phyloP scores from a whole-genome alignment of 2,329 filamentous ascomycete genomes.

The Neocatenulostroma microsporum region DNA sequence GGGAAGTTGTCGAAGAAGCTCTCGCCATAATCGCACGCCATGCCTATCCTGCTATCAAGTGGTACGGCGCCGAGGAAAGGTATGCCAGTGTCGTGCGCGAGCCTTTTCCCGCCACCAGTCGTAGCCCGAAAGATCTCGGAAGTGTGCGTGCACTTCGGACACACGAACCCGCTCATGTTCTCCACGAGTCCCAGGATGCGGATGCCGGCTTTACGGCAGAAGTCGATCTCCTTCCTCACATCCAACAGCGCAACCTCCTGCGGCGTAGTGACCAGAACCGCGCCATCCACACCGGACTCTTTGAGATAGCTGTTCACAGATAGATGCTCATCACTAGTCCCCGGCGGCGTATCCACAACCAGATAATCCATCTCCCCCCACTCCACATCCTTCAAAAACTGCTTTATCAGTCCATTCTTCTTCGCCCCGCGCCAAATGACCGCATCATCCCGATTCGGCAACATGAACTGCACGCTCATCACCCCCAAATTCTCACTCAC shows the following conservation, averaged over 20 bases:
- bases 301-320: constrained; percentile 88
- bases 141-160: constrained; percentile 75
- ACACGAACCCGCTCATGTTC: constrained; percentile 98
- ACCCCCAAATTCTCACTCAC: constrained; percentile 87
- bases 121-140: constrained; percentile 83
- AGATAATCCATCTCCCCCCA: constrained; percentile 95
- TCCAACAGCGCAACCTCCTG: constrained; percentile 90
- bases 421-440: constrained; percentile 97
- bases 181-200: constrained; percentile 82
- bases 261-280: constrained; percentile 86
- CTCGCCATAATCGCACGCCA: constrained; percentile 96
- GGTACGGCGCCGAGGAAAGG: constrained; percentile 86
- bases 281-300: constrained; percentile 86
- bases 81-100: constrained; percentile 80
- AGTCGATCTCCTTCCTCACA: constrained; percentile 95
- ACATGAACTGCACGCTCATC: constrained; percentile 98
- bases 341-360: constrained; percentile 89
- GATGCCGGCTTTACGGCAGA: constrained; percentile 91
- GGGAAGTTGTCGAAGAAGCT: constrained; percentile 93
- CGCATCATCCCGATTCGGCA: constrained; percentile 86
- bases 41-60: constrained; percentile 85
- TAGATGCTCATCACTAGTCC: constrained; percentile 90
- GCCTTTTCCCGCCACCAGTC: constrained; percentile 72
- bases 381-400: constrained; percentile 94
- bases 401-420: constrained; percentile 97